phyloP scores from a whole-genome alignment of 2,329 filamentous ascomycete species.

The Diatrype stigma region DNA sequence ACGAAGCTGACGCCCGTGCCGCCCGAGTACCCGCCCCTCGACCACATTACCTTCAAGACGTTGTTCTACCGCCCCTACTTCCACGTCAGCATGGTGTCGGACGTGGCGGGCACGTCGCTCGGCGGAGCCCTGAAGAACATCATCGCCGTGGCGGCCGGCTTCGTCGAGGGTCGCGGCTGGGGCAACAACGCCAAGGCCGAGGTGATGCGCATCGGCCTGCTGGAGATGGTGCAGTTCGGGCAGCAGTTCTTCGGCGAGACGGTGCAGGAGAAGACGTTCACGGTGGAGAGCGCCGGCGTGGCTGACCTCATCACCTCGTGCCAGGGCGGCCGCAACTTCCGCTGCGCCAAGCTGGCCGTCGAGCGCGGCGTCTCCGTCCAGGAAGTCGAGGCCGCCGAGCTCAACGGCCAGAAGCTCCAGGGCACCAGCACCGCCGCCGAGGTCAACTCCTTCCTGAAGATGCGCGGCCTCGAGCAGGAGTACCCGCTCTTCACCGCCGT shows the following conservation, averaged over 20 bases:
- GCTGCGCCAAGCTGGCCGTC: slow-evolving; percentile 84
- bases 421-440: slow-evolving; percentile 89
- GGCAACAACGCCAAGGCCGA: slow-evolving; percentile 99
- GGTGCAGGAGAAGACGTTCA: slow-evolving; percentile 80
- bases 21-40: slow-evolving; percentile 76
- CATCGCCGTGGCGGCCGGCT: slow-evolving; percentile 88
- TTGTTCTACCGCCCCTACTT: slow-evolving; percentile 97
- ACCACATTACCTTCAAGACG: slow-evolving; percentile 75
- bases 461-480: slow-evolving; percentile 69
- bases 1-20: slow-evolving; percentile 73
- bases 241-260: slow-evolving; percentile 87
- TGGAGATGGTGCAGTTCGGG: slow-evolving; percentile 96
- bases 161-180: slow-evolving; percentile 93
- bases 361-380: slow-evolving; percentile 74
- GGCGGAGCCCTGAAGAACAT: slow-evolving; percentile 96
- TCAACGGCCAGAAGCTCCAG: slow-evolving; percentile 98
- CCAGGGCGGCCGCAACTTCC: slow-evolving; percentile 87
- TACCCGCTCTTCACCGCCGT: slow-evolving; percentile 94
- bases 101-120: slow-evolving; percentile 95
- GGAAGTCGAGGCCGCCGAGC: slow-evolving; percentile 81
- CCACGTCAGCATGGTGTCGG: slow-evolving; percentile 87
- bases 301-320: slow-evolving; percentile 95
- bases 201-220: slow-evolving; percentile 90
- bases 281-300: slow-evolving; percentile 92
- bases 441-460: slow-evolving; percentile 83